Percentiles rank a stretch among this genome's conserved stretches.
Evolutionary conservation across 2,329 filamentous ascomycete species (phyloP).

Genomic region (Beauveria pseudobassiana): DNA sequence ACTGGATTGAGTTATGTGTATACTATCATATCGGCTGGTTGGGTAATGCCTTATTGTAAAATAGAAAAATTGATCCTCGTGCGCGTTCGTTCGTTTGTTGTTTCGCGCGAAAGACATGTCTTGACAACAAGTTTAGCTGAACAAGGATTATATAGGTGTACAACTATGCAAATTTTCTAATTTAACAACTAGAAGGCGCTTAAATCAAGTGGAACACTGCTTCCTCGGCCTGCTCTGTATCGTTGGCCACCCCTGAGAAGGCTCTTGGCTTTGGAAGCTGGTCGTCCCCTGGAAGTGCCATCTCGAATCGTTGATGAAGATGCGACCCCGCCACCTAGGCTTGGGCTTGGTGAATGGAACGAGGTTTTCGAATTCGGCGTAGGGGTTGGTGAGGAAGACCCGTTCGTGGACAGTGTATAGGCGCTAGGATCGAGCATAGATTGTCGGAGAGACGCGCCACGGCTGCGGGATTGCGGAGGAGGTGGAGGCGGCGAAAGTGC

Average conservation of each 20-base stretch:
- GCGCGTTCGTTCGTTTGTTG: background rate
- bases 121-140: background rate
- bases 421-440: constrained; percentile 67
- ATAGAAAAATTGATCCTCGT: constrained; percentile 7
- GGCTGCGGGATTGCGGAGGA: constrained; percentile 29
- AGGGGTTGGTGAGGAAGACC: constrained; percentile 43
- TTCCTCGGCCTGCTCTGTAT: constrained; percentile 86
- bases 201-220: constrained; percentile 87
- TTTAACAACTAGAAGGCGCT: constrained; percentile 37
- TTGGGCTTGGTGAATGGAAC: constrained; percentile 23
- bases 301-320: constrained; percentile 65
- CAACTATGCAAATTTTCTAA: constrained; percentile 10
- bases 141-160: background rate
- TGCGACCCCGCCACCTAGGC: constrained; percentile 26
- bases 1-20: constrained; percentile 15
- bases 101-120: background rate
- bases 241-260: constrained; percentile 65
- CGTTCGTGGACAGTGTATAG: constrained; percentile 65
- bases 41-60: constrained; percentile 3
- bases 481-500: constrained; percentile 33
- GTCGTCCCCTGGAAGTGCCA: constrained; percentile 81
- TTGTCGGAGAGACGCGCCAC: constrained; percentile 42
- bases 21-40: constrained; percentile 18
- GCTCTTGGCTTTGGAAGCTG: constrained; percentile 78
- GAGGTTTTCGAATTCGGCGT: constrained; percentile 27